phyloP scores from a whole-genome alignment of 306 rosid genomes.

The Sechiopsis laciniata region DNA sequence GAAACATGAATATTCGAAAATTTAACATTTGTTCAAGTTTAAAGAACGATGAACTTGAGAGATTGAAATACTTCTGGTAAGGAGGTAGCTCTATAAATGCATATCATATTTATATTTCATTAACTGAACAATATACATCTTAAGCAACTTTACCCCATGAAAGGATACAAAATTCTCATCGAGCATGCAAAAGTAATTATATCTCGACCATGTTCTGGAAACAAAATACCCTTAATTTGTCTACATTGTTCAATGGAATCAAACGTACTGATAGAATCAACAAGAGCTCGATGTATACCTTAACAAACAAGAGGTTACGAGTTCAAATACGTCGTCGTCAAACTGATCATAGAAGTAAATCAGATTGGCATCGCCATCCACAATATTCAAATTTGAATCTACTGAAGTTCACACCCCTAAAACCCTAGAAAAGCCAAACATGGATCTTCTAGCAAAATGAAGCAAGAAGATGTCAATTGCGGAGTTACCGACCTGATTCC shows the following conservation, averaged over 20 bases:
- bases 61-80: not conserved
- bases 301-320: not conserved
- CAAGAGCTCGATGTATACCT: too few species aligned
- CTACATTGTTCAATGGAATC: too few species aligned
- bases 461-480: not conserved
- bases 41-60: not conserved
- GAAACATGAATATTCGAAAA: not conserved
- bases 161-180: not conserved
- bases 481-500: constrained; percentile 49
- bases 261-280: too few species aligned
- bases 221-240: too few species aligned
- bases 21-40: not conserved
- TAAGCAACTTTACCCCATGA: constrained; percentile 1
- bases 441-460: not conserved
- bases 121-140: not conserved
- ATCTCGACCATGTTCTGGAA: too few species aligned
- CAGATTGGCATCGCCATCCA: not conserved
- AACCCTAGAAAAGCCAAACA: constrained; percentile 5
- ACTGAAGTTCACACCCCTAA: not conserved
- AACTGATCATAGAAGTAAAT: not conserved
- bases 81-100: not conserved
- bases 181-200: too few species aligned
- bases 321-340: not conserved
- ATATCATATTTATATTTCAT: not conserved
- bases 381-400: not conserved